Evolutionary conservation across 495 filamentous ascomycete species (phyloP), one percentile per base, ranked within the genome.

Genomic region (Aspergillus diversus): DNA sequence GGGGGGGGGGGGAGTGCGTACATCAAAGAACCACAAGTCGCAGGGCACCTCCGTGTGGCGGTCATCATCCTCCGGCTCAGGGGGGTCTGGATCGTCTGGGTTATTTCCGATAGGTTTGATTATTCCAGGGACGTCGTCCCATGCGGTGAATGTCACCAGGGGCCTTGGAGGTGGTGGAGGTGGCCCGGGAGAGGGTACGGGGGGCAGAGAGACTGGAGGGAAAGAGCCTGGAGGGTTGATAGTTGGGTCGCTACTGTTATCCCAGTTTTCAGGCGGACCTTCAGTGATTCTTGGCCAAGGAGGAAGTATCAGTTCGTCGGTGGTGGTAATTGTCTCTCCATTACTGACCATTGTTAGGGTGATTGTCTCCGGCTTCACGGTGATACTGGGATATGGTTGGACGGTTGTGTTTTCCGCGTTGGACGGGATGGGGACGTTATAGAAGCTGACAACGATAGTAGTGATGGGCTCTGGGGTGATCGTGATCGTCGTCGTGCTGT

Each of bases 11-110:
- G 21, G 1, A 27, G 21, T 39, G 37, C 21, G 0, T 52, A 52
- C 49, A 27, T 52, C 31, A 31, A 52, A 52, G 31, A 52, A 52
- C 49, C 49, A 52, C 17, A 52, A 21, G 21, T 52, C 49, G 31
- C 49, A 52, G 9, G 49, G 49, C 16, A 52, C 21, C 21, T 52
- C 31, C 9, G 31, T 31, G 8, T 27, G 12, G 15, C 21, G 49
- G 15, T 52, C 5, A 5, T 17, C 16, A 52, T 52, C 49, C 49
- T 52, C 49, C 7, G 31, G 16, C n/a, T 52, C 49, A 7, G 49
- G 49, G 0, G 31, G 16, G 16, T 52, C 49, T 11, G 49, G 49
- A 17, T 52, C 49, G 31, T 52, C 49, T 3, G 49, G 49, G 5
- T 52, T 31, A 11, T 52, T 21, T 12, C 31, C 31, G 12, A 52